Conservation (phyloP, 495 filamentous ascomycete species). For the Lophiotrema nucula region DNA sequence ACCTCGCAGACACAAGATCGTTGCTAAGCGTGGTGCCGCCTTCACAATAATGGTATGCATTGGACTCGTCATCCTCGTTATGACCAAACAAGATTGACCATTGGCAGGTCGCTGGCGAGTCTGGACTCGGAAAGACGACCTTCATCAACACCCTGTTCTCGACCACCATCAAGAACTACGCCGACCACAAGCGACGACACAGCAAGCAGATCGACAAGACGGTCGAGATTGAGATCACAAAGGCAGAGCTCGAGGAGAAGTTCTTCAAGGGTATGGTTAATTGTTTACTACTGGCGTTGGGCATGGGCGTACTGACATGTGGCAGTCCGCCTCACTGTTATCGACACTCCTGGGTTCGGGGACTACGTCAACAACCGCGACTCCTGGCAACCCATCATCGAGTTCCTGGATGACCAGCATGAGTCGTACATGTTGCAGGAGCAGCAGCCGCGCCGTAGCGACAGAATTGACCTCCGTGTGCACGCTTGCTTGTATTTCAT, state of each 20-base stretch:
- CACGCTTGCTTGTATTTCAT: conserved; percentile 99
- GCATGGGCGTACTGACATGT: conserved; percentile 21
- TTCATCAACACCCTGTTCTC: conserved; percentile 99
- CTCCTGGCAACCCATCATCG: conserved; percentile 99
- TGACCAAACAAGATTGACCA: conserved; percentile 12
- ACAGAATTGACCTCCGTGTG: conserved; percentile 99
- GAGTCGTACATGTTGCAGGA: conserved; percentile 99
- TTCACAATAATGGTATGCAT: conserved; percentile 94
- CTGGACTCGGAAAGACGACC: conserved; percentile 96
- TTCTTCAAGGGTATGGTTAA: conserved; percentile 99
- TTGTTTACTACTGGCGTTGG: conserved; percentile 31
- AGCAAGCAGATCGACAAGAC: conserved; percentile 99
- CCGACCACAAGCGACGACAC: conserved; percentile 96
- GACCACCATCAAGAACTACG: conserved; percentile 99
- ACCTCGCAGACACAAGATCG: conserved; percentile 85
- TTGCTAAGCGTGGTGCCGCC: conserved; percentile 96
- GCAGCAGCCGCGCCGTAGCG: conserved; percentile 93
- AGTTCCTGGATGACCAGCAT: conserved; percentile 99
- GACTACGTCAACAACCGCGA: conserved; percentile 99
- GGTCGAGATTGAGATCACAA: conserved; percentile 99
- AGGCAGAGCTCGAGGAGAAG: conserved; percentile 99
- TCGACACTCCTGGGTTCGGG: conserved; percentile 97
- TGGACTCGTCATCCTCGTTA: neutral
- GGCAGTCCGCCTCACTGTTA: conserved; percentile 93
- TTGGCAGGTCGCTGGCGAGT: conserved; percentile 92